Evolutionary conservation across 306 rosid genomes (phyloP).

Genomic region (Vigna trinervia): DNA sequence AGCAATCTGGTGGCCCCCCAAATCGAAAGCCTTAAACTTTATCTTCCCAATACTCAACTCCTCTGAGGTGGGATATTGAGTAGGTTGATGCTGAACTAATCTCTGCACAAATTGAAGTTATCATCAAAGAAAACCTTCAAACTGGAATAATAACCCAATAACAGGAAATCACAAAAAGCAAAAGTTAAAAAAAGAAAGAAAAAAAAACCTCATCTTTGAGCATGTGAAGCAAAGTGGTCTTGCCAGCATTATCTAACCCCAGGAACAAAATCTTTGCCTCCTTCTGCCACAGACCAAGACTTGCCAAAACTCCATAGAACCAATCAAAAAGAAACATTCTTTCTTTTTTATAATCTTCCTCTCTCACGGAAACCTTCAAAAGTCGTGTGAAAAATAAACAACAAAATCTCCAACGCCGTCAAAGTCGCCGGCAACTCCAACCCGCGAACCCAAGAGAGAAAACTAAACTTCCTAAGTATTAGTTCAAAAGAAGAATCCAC

Average conservation of each 20-base stretch:
- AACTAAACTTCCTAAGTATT: neutral
- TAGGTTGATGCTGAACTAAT: slow-evolving; percentile 85
- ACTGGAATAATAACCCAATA: neutral
- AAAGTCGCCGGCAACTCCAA: slow-evolving; percentile 24
- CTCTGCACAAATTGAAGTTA: slow-evolving; percentile 57
- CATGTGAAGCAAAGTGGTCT: slow-evolving; percentile 92
- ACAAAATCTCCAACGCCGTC: neutral
- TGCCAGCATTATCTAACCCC: slow-evolving; percentile 91
- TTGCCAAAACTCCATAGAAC: slow-evolving; percentile 80
- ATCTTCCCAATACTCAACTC: slow-evolving; percentile 82
- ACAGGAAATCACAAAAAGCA: neutral
- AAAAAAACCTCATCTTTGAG: slow-evolving; percentile 76
- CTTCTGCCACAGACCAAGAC: slow-evolving; percentile 81
- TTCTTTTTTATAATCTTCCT: neutral
- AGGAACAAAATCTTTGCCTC: slow-evolving; percentile 88
- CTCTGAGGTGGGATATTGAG: slow-evolving; percentile 85
- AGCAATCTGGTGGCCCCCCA: slow-evolving; percentile 91
- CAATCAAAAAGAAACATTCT: slow-evolving; percentile 80
- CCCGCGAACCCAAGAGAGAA: slow-evolving; percentile 17
- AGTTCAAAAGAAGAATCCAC: slow-evolving; percentile 37
- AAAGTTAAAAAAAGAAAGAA: slow-evolving; percentile 2
- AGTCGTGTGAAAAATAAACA: slow-evolving; percentile 3
- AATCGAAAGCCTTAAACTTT: slow-evolving; percentile 86
- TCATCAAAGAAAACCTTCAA: neutral
- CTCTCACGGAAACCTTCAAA: slow-evolving; percentile 10